phyloP scores from a whole-genome alignment of 257 asterid species.

The Oldenlandia corymbosa region DNA sequence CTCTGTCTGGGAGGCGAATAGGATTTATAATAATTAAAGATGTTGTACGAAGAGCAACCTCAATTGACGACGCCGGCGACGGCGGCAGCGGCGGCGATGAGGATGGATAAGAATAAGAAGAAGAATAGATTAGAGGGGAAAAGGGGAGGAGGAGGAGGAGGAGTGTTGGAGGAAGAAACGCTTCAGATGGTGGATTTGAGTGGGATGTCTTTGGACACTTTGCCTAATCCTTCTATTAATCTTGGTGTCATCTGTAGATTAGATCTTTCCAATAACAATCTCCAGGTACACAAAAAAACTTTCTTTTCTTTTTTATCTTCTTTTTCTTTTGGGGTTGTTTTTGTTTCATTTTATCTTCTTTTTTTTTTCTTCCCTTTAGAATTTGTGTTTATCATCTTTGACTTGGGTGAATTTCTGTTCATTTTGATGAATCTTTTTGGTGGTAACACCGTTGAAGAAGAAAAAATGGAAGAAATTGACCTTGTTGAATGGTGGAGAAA shows the following conservation, averaged over 20 bases:
- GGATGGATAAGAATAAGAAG: slow-evolving; percentile 9
- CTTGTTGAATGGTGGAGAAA: no score
- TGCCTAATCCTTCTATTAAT: slow-evolving; percentile 52
- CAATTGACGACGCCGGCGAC: neutral
- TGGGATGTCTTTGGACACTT: slow-evolving; percentile 53
- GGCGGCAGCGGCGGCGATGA: no score
- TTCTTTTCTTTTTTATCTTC: neutral
- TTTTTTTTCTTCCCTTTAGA: no score
- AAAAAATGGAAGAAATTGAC: no score
- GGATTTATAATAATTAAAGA: neutral
- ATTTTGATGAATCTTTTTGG: no score
- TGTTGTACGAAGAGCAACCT: slow-evolving; percentile 15
- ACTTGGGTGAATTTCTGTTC: no score
- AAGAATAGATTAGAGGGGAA: neutral
- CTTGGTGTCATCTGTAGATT: slow-evolving; percentile 57
- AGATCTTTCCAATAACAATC: slow-evolving; percentile 83
- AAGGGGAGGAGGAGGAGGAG: neutral
- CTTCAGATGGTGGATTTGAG: slow-evolving; percentile 69
- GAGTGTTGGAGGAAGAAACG: slow-evolving; percentile 11
- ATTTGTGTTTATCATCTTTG: no score
- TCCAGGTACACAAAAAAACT: slow-evolving; percentile 42
- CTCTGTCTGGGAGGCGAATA: no score
- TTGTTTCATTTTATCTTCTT: neutral
- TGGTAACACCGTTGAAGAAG: no score
- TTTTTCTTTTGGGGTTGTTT: neutral